Conservation (phyloP, 2,329 filamentous ascomycete species). For the Zymoseptoria tritici region DNA sequence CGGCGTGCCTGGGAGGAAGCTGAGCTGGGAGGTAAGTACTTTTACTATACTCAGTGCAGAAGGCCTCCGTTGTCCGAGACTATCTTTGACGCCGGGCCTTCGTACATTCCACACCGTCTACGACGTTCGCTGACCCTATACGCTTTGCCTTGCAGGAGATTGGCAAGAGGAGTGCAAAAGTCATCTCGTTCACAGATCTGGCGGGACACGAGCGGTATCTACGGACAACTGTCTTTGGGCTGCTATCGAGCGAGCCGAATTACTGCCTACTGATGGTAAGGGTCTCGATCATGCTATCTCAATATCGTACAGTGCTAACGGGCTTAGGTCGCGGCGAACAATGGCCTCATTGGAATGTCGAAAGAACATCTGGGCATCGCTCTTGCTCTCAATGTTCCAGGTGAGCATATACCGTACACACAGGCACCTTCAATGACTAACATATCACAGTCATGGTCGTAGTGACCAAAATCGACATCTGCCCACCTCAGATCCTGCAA, state of each 20-base stretch:
- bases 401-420: neutral
- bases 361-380: slow-evolving; percentile 90
- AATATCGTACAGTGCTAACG: neutral
- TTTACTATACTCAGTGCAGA: too few species aligned
- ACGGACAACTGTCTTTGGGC: slow-evolving; percentile 89
- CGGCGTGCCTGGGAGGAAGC: slow-evolving; percentile 71
- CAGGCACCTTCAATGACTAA: neutral
- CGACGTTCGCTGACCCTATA: too few species aligned
- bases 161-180: slow-evolving; percentile 85
- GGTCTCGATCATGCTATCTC: neutral
- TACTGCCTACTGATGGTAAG: slow-evolving; percentile 90
- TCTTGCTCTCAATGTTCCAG: slow-evolving; percentile 82
- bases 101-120: too few species aligned
- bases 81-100: too few species aligned
- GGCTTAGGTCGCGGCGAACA: slow-evolving; percentile 71
- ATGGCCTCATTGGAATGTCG: slow-evolving; percentile 94
- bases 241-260: slow-evolving; percentile 89
- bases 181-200: slow-evolving; percentile 92
- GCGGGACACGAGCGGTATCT: slow-evolving; percentile 94
- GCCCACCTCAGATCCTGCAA: slow-evolving; percentile 87
- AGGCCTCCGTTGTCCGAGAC: too few species aligned
- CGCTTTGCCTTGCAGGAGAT: slow-evolving; percentile 75
- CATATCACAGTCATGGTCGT: slow-evolving; percentile 70
- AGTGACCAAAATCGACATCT: slow-evolving; percentile 97
- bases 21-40: too few species aligned